Base-by-base conservation (phyloP, 495 filamentous ascomycete genomes). In the Podospora tetraspora region DNA sequence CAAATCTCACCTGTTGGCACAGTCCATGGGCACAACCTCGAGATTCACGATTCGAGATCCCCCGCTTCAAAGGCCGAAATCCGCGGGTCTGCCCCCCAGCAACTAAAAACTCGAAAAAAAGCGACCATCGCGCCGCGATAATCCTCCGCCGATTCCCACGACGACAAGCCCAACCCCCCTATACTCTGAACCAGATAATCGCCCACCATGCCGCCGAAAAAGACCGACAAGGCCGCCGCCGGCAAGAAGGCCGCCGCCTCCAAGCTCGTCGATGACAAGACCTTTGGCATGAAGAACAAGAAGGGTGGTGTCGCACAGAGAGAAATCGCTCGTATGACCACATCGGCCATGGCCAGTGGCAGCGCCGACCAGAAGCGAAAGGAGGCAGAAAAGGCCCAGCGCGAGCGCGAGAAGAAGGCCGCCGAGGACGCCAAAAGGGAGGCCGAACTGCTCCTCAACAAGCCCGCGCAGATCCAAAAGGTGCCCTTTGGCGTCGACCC, bases 261-360 rank as follows among this genome's bases (percentile, higher is more conserved):
- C 59, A 93, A 93, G 78, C 68, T 82, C 16, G 90, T 92, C 68
- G 92, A 94, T 65, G 95, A 99, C 84, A 96, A 95, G 85, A 97
- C 95, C 64, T 99, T 99, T 85, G 95, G 95, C 72, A 96, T 99
- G 94, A 99, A 99, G 84, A 99, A 99, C 77, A 98, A 99, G 88
- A 97, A 97, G 87, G 95, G 95, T 70, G 88, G 86, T 62, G 89
- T 86, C 60, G 93, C 92, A 68, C 92, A 97, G 83, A 95, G 89
- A 75, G 86, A 91, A 68, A 98, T 99, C 68, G 90, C 90, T 66
- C 89, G 91, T 72, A 81, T 99, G 69, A 80, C 90, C 72, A 85
- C 87, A 52, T 89, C 92, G 75, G 86, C 87, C 63, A 84, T 88
- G 66, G 82, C 85, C 60, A 88, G 88, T 76, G 91, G 93, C 63